Percentiles rank a stretch among this genome's conserved stretches.
Evolutionary conservation across 495 filamentous ascomycete genomes (phyloP).

Genomic region (Penicillium longicatenatum): DNA sequence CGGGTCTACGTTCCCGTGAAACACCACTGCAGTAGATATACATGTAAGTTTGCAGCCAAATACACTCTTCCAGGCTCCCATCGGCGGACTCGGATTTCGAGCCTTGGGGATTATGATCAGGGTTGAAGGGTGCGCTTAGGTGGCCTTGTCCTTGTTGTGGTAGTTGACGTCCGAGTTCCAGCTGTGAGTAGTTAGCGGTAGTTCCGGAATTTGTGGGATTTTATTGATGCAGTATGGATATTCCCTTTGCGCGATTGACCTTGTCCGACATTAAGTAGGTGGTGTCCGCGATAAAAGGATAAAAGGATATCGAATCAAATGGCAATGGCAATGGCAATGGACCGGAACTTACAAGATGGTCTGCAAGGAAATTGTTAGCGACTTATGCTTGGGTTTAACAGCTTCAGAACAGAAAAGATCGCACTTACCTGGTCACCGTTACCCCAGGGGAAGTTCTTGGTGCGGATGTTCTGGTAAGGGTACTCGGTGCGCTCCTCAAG

Average conservation of each 20-base stretch:
- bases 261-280: background rate
- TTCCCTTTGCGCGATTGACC: background rate
- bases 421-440: conserved; percentile 84
- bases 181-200: conserved; percentile 48
- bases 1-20: conserved; percentile 19
- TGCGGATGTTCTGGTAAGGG: conserved; percentile 90
- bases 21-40: conserved; percentile 29
- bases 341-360: conserved; percentile 65
- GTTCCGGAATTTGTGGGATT: background rate
- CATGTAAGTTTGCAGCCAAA: conserved; percentile 23
- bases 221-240: background rate
- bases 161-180: conserved; percentile 96
- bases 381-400: background rate
- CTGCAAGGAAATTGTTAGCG: conserved; percentile 43
- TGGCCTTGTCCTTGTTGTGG: conserved; percentile 85
- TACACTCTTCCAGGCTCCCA: conserved; percentile 11
- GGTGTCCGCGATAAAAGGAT: background rate
- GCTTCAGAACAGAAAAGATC: background rate
- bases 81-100: conserved; percentile 7
- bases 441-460: conserved; percentile 88
- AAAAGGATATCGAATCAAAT: background rate
- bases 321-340: background rate
- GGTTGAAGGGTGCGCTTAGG: conserved; percentile 38
- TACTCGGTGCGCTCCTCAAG: conserved; percentile 88
- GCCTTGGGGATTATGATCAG: conserved; percentile 8